Percentiles rank a stretch among this genome's conserved stretches.
Conservation (phyloP, 805 yeast genomes). For the Candida incommunis region DNA sequence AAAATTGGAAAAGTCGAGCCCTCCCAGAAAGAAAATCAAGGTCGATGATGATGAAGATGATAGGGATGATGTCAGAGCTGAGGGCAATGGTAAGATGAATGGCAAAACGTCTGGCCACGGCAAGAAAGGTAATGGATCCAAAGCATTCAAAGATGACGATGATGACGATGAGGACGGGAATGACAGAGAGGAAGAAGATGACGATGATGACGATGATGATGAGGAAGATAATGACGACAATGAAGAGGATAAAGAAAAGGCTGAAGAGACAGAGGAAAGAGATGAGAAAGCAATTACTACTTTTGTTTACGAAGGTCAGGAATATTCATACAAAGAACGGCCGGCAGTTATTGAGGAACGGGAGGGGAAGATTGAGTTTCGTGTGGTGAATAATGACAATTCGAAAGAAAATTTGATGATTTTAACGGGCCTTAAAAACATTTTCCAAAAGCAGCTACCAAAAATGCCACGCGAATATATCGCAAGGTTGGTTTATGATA, state of each 20-base stretch:
- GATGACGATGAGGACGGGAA: conserved; percentile 15
- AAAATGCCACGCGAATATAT: conserved; percentile 98
- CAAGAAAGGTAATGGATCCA: too few relatives aligned
- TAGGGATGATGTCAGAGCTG: too few relatives aligned
- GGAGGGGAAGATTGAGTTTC: conserved; percentile 83
- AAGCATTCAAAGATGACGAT: conserved; percentile 2
- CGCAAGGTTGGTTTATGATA: conserved; percentile 83
- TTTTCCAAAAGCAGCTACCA: conserved; percentile 93
- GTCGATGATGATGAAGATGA: background rate
- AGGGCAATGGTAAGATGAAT: too few relatives aligned
- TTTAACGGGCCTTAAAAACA: conserved; percentile 86
- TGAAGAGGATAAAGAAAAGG: conserved; percentile 15
- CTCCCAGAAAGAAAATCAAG: background rate
- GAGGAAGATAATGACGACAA: conserved; percentile 10
- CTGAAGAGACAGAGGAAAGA: conserved; percentile 17
- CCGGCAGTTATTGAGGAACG: conserved; percentile 91
- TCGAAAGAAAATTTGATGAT: conserved; percentile 78
- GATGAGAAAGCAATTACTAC: conserved; percentile 26
- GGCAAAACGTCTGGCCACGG: too few relatives aligned
- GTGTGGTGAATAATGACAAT: conserved; percentile 94
- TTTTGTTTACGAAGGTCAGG: conserved; percentile 61
- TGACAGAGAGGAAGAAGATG: conserved; percentile 16
- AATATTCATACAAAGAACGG: conserved; percentile 75
- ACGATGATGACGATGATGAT: conserved; percentile 9
- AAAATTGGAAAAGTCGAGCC: background rate